These are phyloP conservation scores for Psilocybe tampanensis DNA, from an alignment of 768 basidiomycete genomes.

Conservation along the genomic window DNA sequence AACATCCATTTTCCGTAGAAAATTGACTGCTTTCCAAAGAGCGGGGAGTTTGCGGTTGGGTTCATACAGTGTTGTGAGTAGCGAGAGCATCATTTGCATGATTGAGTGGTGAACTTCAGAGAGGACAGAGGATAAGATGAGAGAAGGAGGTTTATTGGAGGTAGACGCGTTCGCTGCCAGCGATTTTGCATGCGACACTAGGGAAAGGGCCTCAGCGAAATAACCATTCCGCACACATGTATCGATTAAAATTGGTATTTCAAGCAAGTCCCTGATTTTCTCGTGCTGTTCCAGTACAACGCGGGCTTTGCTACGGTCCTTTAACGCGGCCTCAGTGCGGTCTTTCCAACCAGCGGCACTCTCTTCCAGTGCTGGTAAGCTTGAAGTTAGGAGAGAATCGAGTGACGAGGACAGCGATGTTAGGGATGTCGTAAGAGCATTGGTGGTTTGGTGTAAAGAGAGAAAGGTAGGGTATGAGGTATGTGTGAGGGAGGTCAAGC, in stretches of 20 bases:
- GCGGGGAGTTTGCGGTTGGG: slow-evolving; percentile 84
- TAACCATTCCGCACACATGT: slow-evolving; percentile 92
- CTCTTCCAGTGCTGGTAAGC: slow-evolving; percentile 78
- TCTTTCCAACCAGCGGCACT: slow-evolving; percentile 72
- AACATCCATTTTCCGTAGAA: slow-evolving; percentile 81
- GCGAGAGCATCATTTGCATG: slow-evolving; percentile 74
- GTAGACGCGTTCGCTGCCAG: slow-evolving; percentile 45
- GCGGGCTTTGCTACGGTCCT: slow-evolving; percentile 72
- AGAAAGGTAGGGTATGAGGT: slow-evolving; percentile 92
- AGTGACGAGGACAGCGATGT: slow-evolving; percentile 77
- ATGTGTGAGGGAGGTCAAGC: slow-evolving; percentile 86
- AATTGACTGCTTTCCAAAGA: slow-evolving; percentile 87
- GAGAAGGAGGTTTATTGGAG: slow-evolving; percentile 39
- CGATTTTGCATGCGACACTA: slow-evolving; percentile 70
- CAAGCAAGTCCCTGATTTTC: slow-evolving; percentile 89
- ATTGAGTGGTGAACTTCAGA: slow-evolving; percentile 70
- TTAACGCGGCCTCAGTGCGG: slow-evolving; percentile 73
- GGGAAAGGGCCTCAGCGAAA: slow-evolving; percentile 89
- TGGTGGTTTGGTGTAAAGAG: slow-evolving; percentile 81
- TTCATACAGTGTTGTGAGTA: slow-evolving; percentile 78
- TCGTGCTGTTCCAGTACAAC: slow-evolving; percentile 94
- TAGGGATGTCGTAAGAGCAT: slow-evolving; percentile 72
- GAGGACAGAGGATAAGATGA: slow-evolving; percentile 61
- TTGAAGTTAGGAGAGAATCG: slow-evolving; percentile 59
- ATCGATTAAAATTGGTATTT: slow-evolving; percentile 88